phyloP scores from a whole-genome alignment of 306 rosid species.

The Carpinus viminea region DNA sequence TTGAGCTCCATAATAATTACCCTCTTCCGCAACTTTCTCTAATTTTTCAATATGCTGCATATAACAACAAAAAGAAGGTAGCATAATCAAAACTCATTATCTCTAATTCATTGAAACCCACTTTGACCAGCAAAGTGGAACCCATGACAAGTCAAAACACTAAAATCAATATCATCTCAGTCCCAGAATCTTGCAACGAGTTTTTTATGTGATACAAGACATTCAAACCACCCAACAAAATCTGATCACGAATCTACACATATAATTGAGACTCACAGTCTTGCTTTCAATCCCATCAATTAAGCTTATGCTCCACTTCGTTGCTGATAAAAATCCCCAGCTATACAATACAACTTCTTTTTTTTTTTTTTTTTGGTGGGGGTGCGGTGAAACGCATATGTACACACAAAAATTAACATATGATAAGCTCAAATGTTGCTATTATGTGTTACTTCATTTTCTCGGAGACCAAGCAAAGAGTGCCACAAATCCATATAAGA shows the following conservation, averaged over 20 bases:
- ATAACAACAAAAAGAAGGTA: conserved; percentile 14
- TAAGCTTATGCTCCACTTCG: background rate
- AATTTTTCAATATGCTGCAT: conserved; percentile 84
- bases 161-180: background rate
- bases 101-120: background rate
- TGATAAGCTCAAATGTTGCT: background rate
- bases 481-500: background rate
- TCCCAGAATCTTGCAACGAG: background rate
- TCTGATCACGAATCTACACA: background rate
- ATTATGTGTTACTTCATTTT: background rate
- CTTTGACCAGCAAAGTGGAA: background rate
- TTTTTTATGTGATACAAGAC: background rate
- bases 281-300: background rate
- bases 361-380: background rate
- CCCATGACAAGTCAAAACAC: background rate
- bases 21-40: conserved; percentile 66
- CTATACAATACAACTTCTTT: background rate
- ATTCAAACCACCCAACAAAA: background rate
- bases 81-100: background rate
- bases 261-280: background rate
- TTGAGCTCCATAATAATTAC: conserved; percentile 90
- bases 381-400: background rate
- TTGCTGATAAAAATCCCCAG: background rate
- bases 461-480: conserved; percentile 10
- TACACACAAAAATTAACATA: background rate